Percentiles rank a stretch among this genome's conserved stretches.
phyloP scores from a whole-genome alignment of 2,329 filamentous ascomycete genomes.

The Neonectria sp. region DNA sequence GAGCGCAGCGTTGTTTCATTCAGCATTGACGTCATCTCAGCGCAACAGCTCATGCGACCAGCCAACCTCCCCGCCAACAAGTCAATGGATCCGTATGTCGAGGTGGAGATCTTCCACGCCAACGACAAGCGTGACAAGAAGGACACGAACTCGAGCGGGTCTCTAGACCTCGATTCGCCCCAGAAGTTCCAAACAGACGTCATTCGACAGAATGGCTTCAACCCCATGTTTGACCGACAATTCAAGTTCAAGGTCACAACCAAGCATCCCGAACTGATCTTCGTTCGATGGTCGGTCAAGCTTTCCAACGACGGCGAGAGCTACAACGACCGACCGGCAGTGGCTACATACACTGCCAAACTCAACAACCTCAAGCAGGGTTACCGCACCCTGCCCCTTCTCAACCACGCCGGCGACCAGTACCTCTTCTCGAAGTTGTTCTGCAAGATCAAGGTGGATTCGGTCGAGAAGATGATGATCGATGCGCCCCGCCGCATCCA shows the following conservation, averaged over 20 bases:
- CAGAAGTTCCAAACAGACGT: constrained; percentile 86
- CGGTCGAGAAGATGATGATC: constrained; percentile 70
- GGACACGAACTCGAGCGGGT: constrained; percentile 74
- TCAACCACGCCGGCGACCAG: constrained; percentile 90
- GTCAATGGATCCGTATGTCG: constrained; percentile 91
- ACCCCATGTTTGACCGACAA: constrained; percentile 86
- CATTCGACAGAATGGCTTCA: constrained; percentile 91
- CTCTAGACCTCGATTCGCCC: constrained; percentile 68
- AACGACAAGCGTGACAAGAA: constrained; percentile 94
- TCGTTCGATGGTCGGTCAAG: constrained; percentile 93
- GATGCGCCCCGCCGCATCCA: constrained; percentile 59
- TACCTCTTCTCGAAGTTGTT: constrained; percentile 97
- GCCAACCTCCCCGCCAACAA: constrained; percentile 79
- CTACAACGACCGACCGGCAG: constrained; percentile 71
- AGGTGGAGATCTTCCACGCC: constrained; percentile 94
- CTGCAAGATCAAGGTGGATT: constrained; percentile 83
- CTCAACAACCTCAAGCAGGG: constrained; percentile 90
- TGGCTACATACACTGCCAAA: constrained; percentile 95
- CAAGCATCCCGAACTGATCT: constrained; percentile 94
- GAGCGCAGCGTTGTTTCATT: constrained; percentile 89
- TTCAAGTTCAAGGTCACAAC: constrained; percentile 89
- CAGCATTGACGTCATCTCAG: constrained; percentile 90
- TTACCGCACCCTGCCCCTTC: constrained; percentile 91
- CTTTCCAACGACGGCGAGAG: constrained; percentile 84
- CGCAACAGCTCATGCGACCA: constrained; percentile 92